Evolutionary conservation across 495 filamentous ascomycete species (phyloP).

Genomic region (Ramalina intermedia): DNA sequence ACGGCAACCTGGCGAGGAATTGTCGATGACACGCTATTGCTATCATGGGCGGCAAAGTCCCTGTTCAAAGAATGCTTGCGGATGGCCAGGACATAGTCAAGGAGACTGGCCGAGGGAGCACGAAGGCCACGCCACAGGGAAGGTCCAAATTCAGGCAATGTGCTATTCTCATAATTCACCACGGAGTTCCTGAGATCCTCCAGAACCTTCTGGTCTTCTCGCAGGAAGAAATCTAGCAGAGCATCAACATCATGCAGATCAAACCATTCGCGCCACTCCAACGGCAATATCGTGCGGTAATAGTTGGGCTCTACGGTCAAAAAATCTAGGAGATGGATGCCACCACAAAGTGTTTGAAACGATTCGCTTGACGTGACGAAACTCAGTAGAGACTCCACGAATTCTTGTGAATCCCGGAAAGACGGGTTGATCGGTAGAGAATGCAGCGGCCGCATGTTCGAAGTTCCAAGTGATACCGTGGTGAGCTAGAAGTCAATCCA

Average conservation of each 20-base stretch:
- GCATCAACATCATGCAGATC: conserved; percentile 50
- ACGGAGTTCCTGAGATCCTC: conserved; percentile 9
- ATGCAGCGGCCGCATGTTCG: background rate
- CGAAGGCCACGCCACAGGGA: conserved; percentile 33
- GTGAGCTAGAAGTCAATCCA: too few relatives aligned
- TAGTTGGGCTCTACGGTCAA: conserved; percentile 73
- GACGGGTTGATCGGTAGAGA: conserved; percentile 41
- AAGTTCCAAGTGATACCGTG: too few relatives aligned
- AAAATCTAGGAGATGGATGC: conserved; percentile 91
- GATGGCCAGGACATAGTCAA: conserved; percentile 62
- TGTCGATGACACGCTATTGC: conserved; percentile 7
- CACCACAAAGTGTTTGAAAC: conserved; percentile 81
- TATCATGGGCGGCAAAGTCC: conserved; percentile 30
- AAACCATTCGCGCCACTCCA: conserved; percentile 71
- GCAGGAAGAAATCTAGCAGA: conserved; percentile 64
- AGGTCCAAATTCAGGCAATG: background rate
- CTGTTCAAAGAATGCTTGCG: conserved; percentile 54
- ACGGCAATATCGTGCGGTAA: conserved; percentile 57
- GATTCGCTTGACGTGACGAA: conserved; percentile 62
- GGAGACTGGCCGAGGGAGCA: conserved; percentile 50
- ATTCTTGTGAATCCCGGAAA: conserved; percentile 49
- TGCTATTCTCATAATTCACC: background rate
- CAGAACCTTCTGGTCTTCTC: conserved; percentile 60
- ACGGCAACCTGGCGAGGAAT: conserved; percentile 58
- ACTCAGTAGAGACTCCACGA: conserved; percentile 60